phyloP scores from a whole-genome alignment of 2,329 filamentous ascomycete genomes.

The Cercospora sp. region DNA sequence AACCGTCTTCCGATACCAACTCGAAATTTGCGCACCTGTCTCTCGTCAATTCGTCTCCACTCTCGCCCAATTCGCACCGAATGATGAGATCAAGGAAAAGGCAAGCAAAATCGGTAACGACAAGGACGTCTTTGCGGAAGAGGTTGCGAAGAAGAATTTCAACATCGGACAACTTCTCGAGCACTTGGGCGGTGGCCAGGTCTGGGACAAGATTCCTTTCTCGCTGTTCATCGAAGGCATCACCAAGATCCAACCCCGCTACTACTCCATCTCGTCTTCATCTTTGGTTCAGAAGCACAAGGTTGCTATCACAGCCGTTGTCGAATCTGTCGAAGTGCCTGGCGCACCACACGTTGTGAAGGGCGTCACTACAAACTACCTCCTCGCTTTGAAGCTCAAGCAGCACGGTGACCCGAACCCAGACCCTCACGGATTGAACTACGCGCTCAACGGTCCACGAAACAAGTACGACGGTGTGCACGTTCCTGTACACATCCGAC shows the following conservation, averaged over 20 bases:
- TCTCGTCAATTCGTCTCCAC: constrained; percentile 93
- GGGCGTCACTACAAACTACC: constrained; percentile 95
- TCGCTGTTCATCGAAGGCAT: constrained; percentile 92
- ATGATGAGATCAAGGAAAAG: constrained; percentile 79
- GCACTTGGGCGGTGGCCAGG: constrained; percentile 68
- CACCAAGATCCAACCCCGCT: constrained; percentile 92
- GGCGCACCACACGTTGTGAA: constrained; percentile 79
- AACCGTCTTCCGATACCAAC: constrained; percentile 87
- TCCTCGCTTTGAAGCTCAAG: constrained; percentile 92
- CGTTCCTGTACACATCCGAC: constrained; percentile 90
- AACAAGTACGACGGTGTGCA: constrained; percentile 98
- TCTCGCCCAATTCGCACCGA: constrained; percentile 84
- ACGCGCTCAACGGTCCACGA: constrained; percentile 82
- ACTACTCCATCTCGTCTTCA: constrained; percentile 99
- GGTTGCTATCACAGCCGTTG: constrained; percentile 92
- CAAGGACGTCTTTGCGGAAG: constrained; percentile 91
- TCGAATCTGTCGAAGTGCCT: constrained; percentile 78
- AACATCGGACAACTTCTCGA: constrained; percentile 88
- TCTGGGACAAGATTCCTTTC: constrained; percentile 85
- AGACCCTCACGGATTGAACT: constrained; percentile 79
- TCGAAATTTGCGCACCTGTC: constrained; percentile 93
- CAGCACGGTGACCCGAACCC: constrained; percentile 85
- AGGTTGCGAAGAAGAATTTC: constrained; percentile 76
- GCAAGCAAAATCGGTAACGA: constrained; percentile 86
- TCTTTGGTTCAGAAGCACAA: constrained; percentile 91